Evolutionary conservation across 257 asterid genomes (phyloP).

Genomic region (Echites panduratus): DNA sequence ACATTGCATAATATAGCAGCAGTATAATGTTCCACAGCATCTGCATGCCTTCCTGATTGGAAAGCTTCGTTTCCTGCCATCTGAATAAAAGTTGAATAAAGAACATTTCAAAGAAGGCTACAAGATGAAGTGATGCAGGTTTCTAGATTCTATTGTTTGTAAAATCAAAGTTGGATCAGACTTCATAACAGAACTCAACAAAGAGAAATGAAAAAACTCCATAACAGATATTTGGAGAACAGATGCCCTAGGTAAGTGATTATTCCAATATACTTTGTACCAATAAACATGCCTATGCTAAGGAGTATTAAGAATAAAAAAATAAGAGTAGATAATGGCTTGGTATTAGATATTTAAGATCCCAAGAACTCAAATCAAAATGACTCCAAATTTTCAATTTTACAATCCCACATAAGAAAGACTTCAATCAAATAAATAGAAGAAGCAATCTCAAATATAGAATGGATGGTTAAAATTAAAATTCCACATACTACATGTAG

Average conservation of each 20-base stretch:
- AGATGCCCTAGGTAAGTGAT: background rate
- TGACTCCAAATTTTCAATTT: background rate
- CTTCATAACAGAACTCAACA: background rate
- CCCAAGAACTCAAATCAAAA: background rate
- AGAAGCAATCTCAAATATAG: background rate
- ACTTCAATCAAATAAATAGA: background rate
- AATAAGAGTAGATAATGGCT: background rate
- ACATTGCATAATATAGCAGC: constrained; percentile 76
- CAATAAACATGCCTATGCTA: background rate
- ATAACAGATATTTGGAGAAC: too few relatives aligned
- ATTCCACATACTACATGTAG: background rate
- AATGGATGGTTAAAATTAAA: background rate
- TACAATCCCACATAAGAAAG: background rate
- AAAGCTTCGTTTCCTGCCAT: constrained; percentile 92
- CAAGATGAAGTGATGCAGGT: constrained; percentile 3
- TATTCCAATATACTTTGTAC: background rate
- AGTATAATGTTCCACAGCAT: constrained; percentile 82
- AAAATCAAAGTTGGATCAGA: background rate
- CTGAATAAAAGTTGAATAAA: constrained; percentile 30
- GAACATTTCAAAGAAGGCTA: background rate
- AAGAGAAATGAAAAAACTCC: background rate
- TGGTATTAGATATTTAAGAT: background rate
- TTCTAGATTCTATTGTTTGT: background rate
- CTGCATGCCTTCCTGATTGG: constrained; percentile 71
- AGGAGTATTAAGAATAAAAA: background rate